Base-by-base conservation (phyloP, 305 asterid species). In the Andrographis paniculata region DNA sequence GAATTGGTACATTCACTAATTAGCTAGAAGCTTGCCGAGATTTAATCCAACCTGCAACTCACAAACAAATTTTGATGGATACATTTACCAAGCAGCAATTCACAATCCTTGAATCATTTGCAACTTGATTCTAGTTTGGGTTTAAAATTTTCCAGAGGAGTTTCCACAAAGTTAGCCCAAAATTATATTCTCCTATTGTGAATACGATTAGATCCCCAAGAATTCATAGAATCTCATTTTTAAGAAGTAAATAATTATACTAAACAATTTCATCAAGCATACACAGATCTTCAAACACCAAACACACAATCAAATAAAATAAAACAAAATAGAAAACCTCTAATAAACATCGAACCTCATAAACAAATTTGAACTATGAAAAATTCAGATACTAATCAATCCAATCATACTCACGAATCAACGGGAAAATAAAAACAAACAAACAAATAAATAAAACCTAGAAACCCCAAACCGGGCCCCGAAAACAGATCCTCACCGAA, bases 381-480 rank as follows among this genome's bases (percentile, higher is more conserved):
- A n/a, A n/a, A n/a, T n/a, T n/a, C n/a, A n/a, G n/a, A n/a, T n/a
- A n/a, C n/a, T n/a, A n/a, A n/a, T n/a, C n/a, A n/a, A n/a, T n/a
- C n/a, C n/a, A n/a, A n/a, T n/a, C n/a, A n/a, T n/a, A n/a, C n/a
- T n/a, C n/a, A n/a, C n/a, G n/a, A n/a, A n/a, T n/a, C n/a, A n/a
- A n/a, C n/a, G n/a, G n/a, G n/a, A n/a, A n/a, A n/a, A n/a, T n/a
- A n/a, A n/a, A n/a, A n/a, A n/a, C n/a, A n/a, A n/a, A n/a, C n/a
- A n/a, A n/a, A n/a, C n/a, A 56, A 37, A 49, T 14, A 14, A 58
- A 43, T 35, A 45, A 30, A 49, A 59, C 59, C 63, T 35, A 45
- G 22, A 49, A 59, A 61, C 63, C 71, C 68, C 68, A 66, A 63
- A 73, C 68, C 70, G 66, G 54, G 36, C 21, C 49, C 41, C 23